Evolutionary conservation across 352 stramenopile species (phyloP), one percentile per base, ranked within the genome.

Genomic region (Peronosclerospora sorghi): DNA sequence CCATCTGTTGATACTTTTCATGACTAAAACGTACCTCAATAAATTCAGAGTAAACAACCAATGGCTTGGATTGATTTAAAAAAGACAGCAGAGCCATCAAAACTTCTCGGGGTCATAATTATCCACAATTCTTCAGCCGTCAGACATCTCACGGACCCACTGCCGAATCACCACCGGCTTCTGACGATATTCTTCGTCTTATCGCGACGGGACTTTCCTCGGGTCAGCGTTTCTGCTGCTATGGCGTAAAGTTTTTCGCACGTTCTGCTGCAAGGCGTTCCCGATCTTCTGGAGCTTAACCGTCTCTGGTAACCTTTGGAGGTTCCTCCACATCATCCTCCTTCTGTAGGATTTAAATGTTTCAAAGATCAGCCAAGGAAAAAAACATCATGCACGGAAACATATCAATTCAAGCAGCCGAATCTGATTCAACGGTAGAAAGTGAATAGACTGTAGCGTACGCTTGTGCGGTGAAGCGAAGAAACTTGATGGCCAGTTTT

Each of bases 11-110:
- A 34, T 4, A 9, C 8, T n/a, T 19, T 35, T 8, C 8, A 35
- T 19, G 5, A 35, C 15, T 18, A 35, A 8, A 20, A 21, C 51
- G 47, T 26, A 75, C 65, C 65, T 90, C 77, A 3, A 97, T 68
- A 57, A 90, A 96, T 68, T 98, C 91, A 26, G 73, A 95, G 68
- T 94, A 98, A 14, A 98, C 67, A 13, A 97, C 89, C 62, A 98
- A 97, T 2, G 91, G 87, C 44, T 89, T 94, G 4, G 84, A 95
- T 14, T 75, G 74, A 18, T 68, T 77, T 20, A 98, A 65, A 51
- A 92, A 96, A 14, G 85, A 83, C 32, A 97, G 54, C 35, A 98
- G 47, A 24, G 69, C 60, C n/a, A 95, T 59, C 5, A 97, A 54
- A 27, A 90, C 65, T 23, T 58, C 48, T 87, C 80, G 5, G 91